Evolutionary conservation across 495 filamentous ascomycete species (phyloP), one percentile per base, ranked within the genome.

Genomic region (Hamigera avellanea): DNA sequence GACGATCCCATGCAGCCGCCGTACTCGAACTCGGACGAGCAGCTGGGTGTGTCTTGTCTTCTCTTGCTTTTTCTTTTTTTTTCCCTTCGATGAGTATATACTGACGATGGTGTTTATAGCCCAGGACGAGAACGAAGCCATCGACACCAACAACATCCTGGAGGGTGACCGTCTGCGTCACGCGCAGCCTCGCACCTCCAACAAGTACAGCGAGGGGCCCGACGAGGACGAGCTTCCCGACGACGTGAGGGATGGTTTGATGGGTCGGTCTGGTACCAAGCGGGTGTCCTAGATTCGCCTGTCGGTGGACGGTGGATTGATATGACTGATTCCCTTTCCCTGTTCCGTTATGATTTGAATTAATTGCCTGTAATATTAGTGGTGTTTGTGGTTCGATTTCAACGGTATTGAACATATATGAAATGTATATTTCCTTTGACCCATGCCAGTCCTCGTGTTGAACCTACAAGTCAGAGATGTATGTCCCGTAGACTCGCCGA

Each of bases 121-220:
- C 0, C 34, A 40, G 14, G 50, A 57, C 13, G 54, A 57, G 16
- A 10, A 35, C 2, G 51, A 54, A 17, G 50, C 48, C 2, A 52
- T 52, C 17, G 44, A 54, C 17, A 23, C 42, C 16, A 40, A 36
- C 12, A 54, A 61, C 19, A 39, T 57, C 13, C 12, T 61, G 14
- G 8, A 8, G 8, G 56, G 56, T 10, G 48, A 52, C 14, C 33
- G 47, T 5, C 42, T 53, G 12, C 52, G 57, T 23, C 50, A 53
- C 35, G 39, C 52, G 12, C 49, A 54, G 40, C 52, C 54, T 8
- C 40, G 35, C 26, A 33, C 49, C 6, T n/a, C 26, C 9, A 45
- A 45, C 16, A 19, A 18, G 18, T 61, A 61, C 18, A 52, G 37
- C 14, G 54, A 61, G 40, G 54, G 57, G 0, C 50, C 47, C 10